Conservation (phyloP, 2,329 filamentous ascomycete species). For the Ascocoryne sarcoides region DNA sequence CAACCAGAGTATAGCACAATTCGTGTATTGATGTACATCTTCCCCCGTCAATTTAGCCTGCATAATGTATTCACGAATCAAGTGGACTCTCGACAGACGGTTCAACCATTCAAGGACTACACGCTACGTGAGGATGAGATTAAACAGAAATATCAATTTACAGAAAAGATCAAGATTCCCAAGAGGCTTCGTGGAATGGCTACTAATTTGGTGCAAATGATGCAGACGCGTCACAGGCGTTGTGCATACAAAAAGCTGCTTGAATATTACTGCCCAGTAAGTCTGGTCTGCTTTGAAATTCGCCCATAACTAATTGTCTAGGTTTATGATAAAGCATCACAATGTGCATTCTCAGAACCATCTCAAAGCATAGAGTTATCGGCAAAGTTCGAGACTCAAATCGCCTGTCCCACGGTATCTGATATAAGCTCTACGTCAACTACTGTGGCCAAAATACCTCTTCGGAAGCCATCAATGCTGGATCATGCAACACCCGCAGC, state of each 20-base stretch:
- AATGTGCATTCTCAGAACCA: constrained; percentile 2
- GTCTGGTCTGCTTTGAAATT: constrained; percentile 1
- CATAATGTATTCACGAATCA: constrained; percentile 84
- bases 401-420: constrained; percentile 1
- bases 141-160: constrained; percentile 20
- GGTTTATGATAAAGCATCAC: constrained; percentile 6
- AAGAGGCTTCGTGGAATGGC: constrained; percentile 59
- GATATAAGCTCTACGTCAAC: neutral
- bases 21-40: constrained; percentile 84
- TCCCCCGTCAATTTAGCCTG: constrained; percentile 80
- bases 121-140: constrained; percentile 81
- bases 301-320: constrained; percentile 7
- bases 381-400: constrained; percentile 19
- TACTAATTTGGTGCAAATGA: constrained; percentile 50
- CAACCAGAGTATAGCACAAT: constrained; percentile 46
- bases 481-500: constrained; percentile 58
- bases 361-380: constrained; percentile 17
- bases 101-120: constrained; percentile 75
- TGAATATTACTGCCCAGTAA: constrained; percentile 67
- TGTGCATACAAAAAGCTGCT: constrained; percentile 78
- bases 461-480: constrained; percentile 36
- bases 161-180: constrained; percentile 37
- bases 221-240: constrained; percentile 62
- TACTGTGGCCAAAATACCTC: constrained; percentile 29
- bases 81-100: constrained; percentile 55